Percentiles rank a stretch among this genome's conserved stretches.
phyloP scores from a whole-genome alignment of 305 asterid genomes.

The Solanum aculeatissimum region DNA sequence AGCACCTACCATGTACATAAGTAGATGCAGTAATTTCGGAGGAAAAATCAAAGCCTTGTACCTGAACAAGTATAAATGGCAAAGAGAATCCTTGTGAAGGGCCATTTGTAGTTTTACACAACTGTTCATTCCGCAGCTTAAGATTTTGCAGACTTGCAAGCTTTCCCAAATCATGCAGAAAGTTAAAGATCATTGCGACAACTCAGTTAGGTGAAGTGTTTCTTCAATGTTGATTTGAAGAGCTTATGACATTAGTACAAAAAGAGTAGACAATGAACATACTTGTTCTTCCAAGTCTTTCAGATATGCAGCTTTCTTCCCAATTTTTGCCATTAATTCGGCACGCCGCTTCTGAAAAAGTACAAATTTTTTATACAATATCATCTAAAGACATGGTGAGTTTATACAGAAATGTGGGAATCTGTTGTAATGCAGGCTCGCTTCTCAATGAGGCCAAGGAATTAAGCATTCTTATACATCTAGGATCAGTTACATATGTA shows the following conservation, averaged over 20 bases:
- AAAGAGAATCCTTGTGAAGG: conserved; percentile 53
- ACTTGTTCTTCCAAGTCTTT: conserved; percentile 55
- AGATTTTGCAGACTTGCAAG: conserved; percentile 45
- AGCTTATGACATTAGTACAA: neutral
- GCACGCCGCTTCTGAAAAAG: conserved; percentile 28
- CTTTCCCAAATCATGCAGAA: conserved; percentile 17
- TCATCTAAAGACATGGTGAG: neutral
- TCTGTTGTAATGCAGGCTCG: neutral
- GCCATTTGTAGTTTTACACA: conserved; percentile 33
- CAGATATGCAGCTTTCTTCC: conserved; percentile 44
- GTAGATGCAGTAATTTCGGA: neutral
- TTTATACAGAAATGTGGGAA: neutral
- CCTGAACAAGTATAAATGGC: conserved; percentile 69
- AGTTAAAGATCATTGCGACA: neutral
- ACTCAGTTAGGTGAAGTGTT: neutral
- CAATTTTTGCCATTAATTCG: conserved; percentile 27
- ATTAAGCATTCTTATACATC: neutral
- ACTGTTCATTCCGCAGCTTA: conserved; percentile 34
- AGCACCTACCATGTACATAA: neutral
- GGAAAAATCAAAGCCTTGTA: neutral
- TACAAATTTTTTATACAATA: neutral
- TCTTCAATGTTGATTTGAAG: neutral
- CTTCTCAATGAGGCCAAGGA: neutral
- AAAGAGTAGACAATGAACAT: conserved; percentile 7
- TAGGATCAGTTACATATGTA: neutral